Conservation (phyloP, 2,329 filamentous ascomycete species). For the Fusarium xylarioides region DNA sequence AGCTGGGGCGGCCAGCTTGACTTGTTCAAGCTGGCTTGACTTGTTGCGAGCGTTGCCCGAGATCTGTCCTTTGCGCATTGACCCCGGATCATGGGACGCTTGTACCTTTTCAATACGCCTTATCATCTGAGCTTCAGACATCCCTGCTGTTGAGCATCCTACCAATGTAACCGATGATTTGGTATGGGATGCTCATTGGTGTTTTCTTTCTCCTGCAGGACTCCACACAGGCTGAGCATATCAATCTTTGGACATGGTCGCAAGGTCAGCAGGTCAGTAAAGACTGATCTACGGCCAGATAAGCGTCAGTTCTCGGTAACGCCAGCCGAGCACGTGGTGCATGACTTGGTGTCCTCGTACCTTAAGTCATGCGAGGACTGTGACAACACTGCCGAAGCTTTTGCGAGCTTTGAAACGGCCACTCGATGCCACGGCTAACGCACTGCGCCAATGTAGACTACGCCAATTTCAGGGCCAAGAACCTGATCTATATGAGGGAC, state of each 20-base stretch:
- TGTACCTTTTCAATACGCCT: not conserved
- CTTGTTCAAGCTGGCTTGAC: too few relatives aligned
- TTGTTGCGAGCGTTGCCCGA: too few relatives aligned
- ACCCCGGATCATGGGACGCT: not conserved
- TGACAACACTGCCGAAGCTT: not conserved
- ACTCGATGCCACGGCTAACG: not conserved
- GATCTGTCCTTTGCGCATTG: not conserved
- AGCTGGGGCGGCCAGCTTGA: too few relatives aligned
- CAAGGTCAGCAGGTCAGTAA: too few relatives aligned
- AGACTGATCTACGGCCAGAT: not conserved
- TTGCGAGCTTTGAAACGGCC: not conserved
- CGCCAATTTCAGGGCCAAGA: too few relatives aligned
- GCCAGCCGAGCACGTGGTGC: too few relatives aligned
- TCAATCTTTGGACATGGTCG: not conserved
- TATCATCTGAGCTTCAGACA: not conserved
- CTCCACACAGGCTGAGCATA: too few relatives aligned
- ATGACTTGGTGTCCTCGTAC: too few relatives aligned
- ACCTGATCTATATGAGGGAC: too few relatives aligned
- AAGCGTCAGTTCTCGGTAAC: not conserved
- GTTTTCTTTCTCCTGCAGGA: too few relatives aligned
- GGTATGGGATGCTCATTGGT: not conserved
- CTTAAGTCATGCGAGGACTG: accelerated
- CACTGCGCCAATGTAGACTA: too few relatives aligned
- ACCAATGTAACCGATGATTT: not conserved
- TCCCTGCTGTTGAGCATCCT: not conserved